Base-by-base conservation (phyloP, 306 rosid genomes). In the Lupinus albus region DNA sequence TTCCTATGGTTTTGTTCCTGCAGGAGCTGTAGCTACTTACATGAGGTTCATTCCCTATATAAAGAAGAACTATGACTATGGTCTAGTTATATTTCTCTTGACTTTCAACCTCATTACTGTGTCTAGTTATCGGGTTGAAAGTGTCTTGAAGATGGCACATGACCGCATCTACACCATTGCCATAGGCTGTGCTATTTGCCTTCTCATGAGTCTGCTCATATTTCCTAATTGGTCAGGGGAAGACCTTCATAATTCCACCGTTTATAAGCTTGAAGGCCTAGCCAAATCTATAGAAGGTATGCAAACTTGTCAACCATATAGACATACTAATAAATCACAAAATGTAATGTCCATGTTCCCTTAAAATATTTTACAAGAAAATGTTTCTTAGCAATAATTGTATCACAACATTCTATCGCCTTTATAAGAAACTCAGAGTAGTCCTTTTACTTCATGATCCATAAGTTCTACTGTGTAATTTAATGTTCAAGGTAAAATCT, bases 161-260 rank as follows among this genome's bases (percentile, higher is more conserved):
- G 87, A 89, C 2, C 84, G 99, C 14, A 15, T 89, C 83, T 86
- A 75, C 76, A 88, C 91, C 68, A 90, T 89, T 36, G 96, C 88
- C 67, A 79, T 93, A 41, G 98, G 98, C 53, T 86, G 96, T 73
- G 93, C 80, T 39, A 64, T 89, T 52, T 93, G 97, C 75, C 90
- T 93, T n/a, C 15, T 90, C 6, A 88, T 90, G 96, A 89, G 94
- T 71, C 79, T 93, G 33, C 32, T 93, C 44, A 51, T 89, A 46
- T 90, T 87, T 74, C 98, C 98, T 55, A 89, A 86, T 62, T 93
- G 98, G 97, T 93, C 97, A 1, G 97, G 98, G 11, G 90, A 93
- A 79, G 90, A 90, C 64, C 93, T 93, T 10, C 97, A 93, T 32
- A 76, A 80, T 72, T 83, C 86, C 65, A 88, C 94, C 0, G 95